These are phyloP conservation scores for Chlamydomonas sphaeroides DNA, from an alignment of 139 green algal genomes.

Conservation along the genomic window DNA sequence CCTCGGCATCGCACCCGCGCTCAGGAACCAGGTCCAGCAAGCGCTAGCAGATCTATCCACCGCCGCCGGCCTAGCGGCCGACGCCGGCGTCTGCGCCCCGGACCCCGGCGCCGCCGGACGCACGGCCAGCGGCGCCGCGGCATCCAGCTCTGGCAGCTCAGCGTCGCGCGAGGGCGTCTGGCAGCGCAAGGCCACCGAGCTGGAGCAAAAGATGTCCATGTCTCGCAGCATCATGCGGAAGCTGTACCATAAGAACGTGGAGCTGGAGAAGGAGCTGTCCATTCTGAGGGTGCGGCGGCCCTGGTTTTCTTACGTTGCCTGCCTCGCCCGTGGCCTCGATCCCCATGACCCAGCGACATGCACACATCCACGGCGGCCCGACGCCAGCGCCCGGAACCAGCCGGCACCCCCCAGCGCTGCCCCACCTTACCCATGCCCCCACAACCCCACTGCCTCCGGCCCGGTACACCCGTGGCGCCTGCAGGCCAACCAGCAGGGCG, in stretches of 20 bases:
- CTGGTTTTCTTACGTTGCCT: too few species aligned
- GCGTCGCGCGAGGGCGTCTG: neutral
- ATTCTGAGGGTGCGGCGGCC: conserved; percentile 23
- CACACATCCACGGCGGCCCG: too few species aligned
- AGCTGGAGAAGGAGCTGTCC: conserved; percentile 58
- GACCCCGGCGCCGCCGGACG: too few species aligned
- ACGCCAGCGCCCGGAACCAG: neutral
- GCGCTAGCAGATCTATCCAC: conserved; percentile 20
- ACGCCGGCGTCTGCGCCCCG: neutral
- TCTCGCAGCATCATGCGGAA: conserved; percentile 67
- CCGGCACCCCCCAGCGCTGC: too few species aligned
- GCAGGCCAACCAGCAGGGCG: conserved; percentile 15
- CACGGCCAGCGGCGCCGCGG: neutral
- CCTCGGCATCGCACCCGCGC: conserved; percentile 36
- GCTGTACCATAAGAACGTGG: conserved; percentile 61
- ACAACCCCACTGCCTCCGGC: too few species aligned
- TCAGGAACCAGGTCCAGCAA: conserved; percentile 37
- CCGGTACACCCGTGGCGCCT: too few species aligned
- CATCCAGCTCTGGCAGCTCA: neutral
- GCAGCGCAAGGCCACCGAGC: conserved; percentile 35
- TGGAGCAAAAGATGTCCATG: conserved; percentile 60
- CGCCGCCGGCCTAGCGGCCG: neutral
- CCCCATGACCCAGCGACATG: too few species aligned
- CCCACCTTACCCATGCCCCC: too few species aligned
- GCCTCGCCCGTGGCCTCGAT: too few species aligned